Conservation (phyloP, 305 asterid genomes). For the Fraxinus albicans region DNA sequence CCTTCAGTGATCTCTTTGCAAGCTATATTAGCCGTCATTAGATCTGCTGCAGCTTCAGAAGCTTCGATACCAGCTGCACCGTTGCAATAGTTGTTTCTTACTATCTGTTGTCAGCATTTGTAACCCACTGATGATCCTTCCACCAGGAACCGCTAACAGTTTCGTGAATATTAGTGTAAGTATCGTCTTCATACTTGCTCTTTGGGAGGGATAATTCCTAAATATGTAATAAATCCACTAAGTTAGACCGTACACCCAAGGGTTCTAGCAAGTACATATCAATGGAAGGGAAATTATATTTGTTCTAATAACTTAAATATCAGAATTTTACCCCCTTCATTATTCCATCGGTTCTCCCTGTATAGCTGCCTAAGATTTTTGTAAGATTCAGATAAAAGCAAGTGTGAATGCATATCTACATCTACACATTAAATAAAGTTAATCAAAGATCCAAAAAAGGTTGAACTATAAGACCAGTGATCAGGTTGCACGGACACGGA, state of each 20-base stretch:
- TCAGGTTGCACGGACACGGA: too few relatives aligned
- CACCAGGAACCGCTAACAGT: conserved; percentile 99
- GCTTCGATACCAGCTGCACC: conserved; percentile 98
- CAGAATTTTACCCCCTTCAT: background rate
- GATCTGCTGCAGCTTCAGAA: conserved; percentile 86
- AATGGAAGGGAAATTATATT: background rate
- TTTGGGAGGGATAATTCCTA: conserved; percentile 82
- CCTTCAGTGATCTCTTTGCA: conserved; percentile 88
- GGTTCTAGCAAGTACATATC: background rate
- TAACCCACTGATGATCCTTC: conserved; percentile 97
- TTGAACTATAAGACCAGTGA: background rate
- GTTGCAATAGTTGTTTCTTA: conserved; percentile 88
- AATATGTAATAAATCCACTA: conserved; percentile 21
- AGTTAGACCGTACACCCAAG: conserved; percentile 10
- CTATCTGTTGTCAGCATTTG: conserved; percentile 83
- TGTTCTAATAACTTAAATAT: background rate
- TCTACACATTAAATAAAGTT: background rate
- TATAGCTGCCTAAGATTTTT: too few relatives aligned
- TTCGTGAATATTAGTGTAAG: conserved; percentile 69
- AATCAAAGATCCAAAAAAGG: background rate
- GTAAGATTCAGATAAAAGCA: background rate
- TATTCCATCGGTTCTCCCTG: too few relatives aligned
- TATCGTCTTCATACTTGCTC: conserved; percentile 95
- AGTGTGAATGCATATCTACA: background rate
- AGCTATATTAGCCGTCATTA: conserved; percentile 92